Base-by-base conservation (phyloP, 257 asterid species). In the Asclepias syriaca region DNA sequence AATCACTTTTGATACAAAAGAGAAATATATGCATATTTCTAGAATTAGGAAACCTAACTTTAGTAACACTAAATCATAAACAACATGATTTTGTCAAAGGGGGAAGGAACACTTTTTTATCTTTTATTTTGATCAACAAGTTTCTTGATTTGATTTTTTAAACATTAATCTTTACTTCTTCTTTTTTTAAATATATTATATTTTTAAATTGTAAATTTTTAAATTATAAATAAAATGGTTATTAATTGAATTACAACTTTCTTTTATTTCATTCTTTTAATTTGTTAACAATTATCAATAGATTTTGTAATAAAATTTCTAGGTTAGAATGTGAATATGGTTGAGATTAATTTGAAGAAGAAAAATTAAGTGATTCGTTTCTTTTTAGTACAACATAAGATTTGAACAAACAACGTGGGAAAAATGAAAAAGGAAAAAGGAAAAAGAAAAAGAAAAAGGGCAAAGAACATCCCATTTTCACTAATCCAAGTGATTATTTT, bases 401-500 rank as follows among this genome's bases (percentile, higher is more conserved):
- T 57, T 67, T 37, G 68, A 57, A 32, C 21, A 74, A 56, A 27
- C 40, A 46, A 56, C 54, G 73, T 57, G 73, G 54, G 58, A 66
- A 57, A 58, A 12, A 14, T 18, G 55, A 8, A 40, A 40, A 40
- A 40, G 1, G 10, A 6, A 6, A 5, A 40, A 40, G 34, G 34
- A 29, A 57, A 58, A 12, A 14, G n/a, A n/a, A n/a, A n/a, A n/a
- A n/a, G 2, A 15, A 18, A 0, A 57, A 24, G 19, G 69, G n/a
- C 69, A 56, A 13, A 45, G 13, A 46, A 58, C 22, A 21, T 63
- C 22, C 24, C 21, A 58, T 1, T 63, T 7, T 43, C 48, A 10
- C 54, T n/a, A 61, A 61, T 48, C 66, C 29, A 34, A 14, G 76
- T 63, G 45, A 49, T 50, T 32, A 58, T 65, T 60, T 74, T 75